These are phyloP conservation scores for Sugiyamaella lignohabitans DNA, from an alignment of 805 yeast genomes.

Conservation along the genomic window DNA sequence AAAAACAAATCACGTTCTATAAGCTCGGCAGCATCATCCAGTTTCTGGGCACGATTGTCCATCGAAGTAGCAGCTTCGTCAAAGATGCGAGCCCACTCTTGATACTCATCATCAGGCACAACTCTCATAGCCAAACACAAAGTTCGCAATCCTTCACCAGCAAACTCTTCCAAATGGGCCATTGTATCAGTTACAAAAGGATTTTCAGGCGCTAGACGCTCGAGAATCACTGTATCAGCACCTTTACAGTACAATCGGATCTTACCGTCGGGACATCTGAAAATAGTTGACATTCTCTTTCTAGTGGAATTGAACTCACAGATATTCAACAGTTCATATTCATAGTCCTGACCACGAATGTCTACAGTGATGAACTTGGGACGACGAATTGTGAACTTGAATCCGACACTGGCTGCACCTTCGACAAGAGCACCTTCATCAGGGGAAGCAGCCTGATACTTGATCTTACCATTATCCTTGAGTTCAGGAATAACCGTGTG, in stretches of 20 bases:
- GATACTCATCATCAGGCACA: constrained; percentile 71
- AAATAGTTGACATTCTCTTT: constrained; percentile 94
- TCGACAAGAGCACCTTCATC: constrained; percentile 98
- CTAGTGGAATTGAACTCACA: constrained; percentile 97
- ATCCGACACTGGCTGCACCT: constrained; percentile 90
- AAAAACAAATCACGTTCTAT: constrained; percentile 76
- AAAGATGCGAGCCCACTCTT: constrained; percentile 58
- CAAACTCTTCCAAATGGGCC: constrained; percentile 90
- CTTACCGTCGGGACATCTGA: constrained; percentile 89
- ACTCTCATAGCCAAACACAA: constrained; percentile 85
- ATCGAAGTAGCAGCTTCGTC: constrained; percentile 78
- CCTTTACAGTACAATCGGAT: constrained; percentile 90
- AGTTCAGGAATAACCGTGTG: constrained; percentile 97
- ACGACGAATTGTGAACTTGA: constrained; percentile 72
- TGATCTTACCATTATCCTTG: constrained; percentile 43
- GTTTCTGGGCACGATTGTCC: constrained; percentile 61
- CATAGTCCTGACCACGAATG: constrained; percentile 44
- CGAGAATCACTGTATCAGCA: constrained; percentile 93
- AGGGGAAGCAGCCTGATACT: constrained; percentile 98
- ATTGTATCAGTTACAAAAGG: constrained; percentile 80
- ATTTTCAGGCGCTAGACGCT: constrained; percentile 61
- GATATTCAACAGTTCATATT: constrained; percentile 76
- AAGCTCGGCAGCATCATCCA: constrained; percentile 84
- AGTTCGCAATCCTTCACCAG: constrained; percentile 92
- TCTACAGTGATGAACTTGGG: constrained; percentile 75